phyloP scores from a whole-genome alignment of 768 basidiomycete genomes.

The Termitomyces sp. region DNA sequence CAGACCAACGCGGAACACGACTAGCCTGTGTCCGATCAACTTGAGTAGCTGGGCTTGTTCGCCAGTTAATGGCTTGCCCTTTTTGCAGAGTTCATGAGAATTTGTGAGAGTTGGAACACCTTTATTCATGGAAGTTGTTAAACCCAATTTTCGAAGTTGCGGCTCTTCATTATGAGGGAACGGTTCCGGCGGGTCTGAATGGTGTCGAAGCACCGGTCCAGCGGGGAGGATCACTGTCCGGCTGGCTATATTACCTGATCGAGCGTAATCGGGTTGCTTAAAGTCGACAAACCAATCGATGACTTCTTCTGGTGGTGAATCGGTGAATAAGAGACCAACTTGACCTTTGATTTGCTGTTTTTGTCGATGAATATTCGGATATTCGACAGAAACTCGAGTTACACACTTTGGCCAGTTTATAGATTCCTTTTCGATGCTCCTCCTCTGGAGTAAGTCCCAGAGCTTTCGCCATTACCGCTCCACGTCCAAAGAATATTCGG shows the following conservation, averaged over 20 bases:
- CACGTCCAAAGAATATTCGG: constrained; percentile 83
- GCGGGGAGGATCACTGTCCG: constrained; percentile 70
- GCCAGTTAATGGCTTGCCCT: constrained; percentile 70
- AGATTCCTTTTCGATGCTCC: constrained; percentile 75
- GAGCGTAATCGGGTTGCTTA: constrained; percentile 85
- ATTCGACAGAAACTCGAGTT: background rate
- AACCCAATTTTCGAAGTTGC: constrained; percentile 87
- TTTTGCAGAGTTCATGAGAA: constrained; percentile 80
- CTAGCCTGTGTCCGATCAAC: constrained; percentile 86
- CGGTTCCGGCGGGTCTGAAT: constrained; percentile 78
- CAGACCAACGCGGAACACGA: constrained; percentile 70
- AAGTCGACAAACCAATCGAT: constrained; percentile 93
- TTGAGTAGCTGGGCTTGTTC: constrained; percentile 94
- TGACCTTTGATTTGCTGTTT: constrained; percentile 89
- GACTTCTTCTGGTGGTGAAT: constrained; percentile 85
- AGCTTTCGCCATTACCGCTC: constrained; percentile 93
- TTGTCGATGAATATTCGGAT: background rate
- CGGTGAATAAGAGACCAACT: constrained; percentile 89
- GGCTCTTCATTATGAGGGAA: constrained; percentile 98
- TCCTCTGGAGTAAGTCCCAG: constrained; percentile 83
- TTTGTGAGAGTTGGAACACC: constrained; percentile 82
- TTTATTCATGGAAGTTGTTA: constrained; percentile 76
- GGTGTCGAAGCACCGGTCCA: constrained; percentile 79
- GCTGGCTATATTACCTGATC: constrained; percentile 76
- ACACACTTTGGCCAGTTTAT: constrained; percentile 72